Conservation (phyloP, 164 flowering plant species). For the Protea cynaroides region DNA sequence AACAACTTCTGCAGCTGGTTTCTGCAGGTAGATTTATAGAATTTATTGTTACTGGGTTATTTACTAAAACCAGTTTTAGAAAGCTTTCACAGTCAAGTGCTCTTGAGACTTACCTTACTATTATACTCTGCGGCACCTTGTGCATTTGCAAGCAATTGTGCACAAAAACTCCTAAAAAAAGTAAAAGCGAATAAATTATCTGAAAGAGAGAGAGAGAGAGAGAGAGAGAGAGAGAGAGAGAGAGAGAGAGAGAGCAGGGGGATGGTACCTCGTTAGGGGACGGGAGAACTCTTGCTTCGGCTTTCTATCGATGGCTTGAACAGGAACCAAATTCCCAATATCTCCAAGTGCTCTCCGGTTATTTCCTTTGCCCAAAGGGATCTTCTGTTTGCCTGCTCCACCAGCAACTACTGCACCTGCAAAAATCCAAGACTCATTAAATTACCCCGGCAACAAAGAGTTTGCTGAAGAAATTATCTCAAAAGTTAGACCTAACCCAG, state of each 20-base stretch:
- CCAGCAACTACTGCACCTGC: conserved; percentile 37
- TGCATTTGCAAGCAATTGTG: conserved; percentile 83
- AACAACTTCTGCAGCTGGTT: conserved; percentile 21
- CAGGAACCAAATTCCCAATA: conserved; percentile 56
- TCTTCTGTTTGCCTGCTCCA: conserved; percentile 49
- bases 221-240: too few species aligned
- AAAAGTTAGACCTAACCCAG: neutral
- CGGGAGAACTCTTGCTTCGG: conserved; percentile 3
- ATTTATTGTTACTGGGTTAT: too few species aligned
- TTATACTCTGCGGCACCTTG: conserved; percentile 42
- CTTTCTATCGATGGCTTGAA: conserved; percentile 32
- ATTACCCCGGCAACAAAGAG: too few species aligned
- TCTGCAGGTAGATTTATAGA: conserved; percentile 25
- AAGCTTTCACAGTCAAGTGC: too few species aligned
- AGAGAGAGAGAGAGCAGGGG: too few species aligned
- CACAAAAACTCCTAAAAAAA: conserved; percentile 45
- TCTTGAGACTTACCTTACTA: conserved; percentile 42
- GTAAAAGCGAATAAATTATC: too few species aligned
- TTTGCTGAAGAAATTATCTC: neutral
- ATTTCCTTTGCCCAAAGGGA: conserved; percentile 38
- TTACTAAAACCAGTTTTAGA: too few species aligned
- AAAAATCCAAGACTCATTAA: neutral
- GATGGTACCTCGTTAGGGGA: conserved; percentile 21
- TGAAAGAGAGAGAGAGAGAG: too few species aligned
- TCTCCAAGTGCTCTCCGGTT: conserved; percentile 72